Conservation (phyloP, 768 basidiomycete genomes). For the Amanita rubescens region DNA sequence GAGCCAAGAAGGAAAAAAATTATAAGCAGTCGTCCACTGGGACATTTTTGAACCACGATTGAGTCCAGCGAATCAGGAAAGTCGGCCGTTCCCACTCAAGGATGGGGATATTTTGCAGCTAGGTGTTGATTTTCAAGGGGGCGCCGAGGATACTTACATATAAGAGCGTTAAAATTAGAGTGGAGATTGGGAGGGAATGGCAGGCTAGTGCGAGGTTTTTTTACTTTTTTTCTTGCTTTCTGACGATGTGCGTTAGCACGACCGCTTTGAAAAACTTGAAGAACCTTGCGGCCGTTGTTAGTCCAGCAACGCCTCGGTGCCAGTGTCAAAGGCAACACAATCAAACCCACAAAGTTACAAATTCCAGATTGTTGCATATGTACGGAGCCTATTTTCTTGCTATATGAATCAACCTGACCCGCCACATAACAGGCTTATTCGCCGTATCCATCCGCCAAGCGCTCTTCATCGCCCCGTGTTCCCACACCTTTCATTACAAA, state of each 20-base stretch:
- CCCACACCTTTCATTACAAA: conserved; percentile 95
- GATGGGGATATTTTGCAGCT: conserved; percentile 94
- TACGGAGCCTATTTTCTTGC: conserved; percentile 27
- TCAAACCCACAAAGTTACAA: conserved; percentile 17
- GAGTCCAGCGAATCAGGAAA: conserved; percentile 78
- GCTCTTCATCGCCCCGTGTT: conserved; percentile 95
- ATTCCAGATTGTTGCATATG: conserved; percentile 93
- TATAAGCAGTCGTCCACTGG: conserved; percentile 89
- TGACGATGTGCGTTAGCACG: conserved; percentile 35
- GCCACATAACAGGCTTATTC: conserved; percentile 48
- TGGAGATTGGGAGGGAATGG: conserved; percentile 89
- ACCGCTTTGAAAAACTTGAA: conserved; percentile 73
- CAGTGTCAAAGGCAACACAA: conserved; percentile 9
- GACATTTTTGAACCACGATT: conserved; percentile 95
- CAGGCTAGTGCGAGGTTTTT: conserved; percentile 46
- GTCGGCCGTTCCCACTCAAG: conserved; percentile 67
- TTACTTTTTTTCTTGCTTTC: no score
- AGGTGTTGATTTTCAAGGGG: conserved; percentile 97
- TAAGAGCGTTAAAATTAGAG: conserved; percentile 91
- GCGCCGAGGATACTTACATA: conserved; percentile 96
- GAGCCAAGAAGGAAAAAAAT: conserved; percentile 62
- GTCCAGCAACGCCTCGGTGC: conserved; percentile 24
- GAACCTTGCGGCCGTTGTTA: conserved; percentile 32
- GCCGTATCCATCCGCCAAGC: conserved; percentile 87
- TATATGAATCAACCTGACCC: background rate